Evolutionary conservation across 225 moss, liverwort and hornwort species (phyloP), one percentile per base, ranked within the genome.

Genomic region (Straminergon stramineum): DNA sequence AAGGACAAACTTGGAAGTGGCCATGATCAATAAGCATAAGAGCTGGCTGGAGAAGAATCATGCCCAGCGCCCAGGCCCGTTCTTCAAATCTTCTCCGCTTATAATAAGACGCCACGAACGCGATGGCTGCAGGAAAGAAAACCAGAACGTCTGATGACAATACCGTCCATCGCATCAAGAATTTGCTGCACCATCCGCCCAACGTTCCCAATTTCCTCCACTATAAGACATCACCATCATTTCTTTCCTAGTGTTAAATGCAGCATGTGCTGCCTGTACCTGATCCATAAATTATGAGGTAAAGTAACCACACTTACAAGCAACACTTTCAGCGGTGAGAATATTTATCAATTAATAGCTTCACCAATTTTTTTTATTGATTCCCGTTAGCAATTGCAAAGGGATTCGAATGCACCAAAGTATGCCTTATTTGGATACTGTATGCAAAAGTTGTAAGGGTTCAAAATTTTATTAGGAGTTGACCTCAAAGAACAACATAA

Each of bases 101-200:
- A 53, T 99, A 96, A 90, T 95, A 99, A 35, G 88, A 82, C 90
- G 91, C 90, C 85, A 96, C 91, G 82, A 99, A 99, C 85, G 92
- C 92, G 37, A 99, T 73, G 91, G 94, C 97, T 95, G 97, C 99
- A 95, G 99, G 99, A 95, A 99, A 97, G 95, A 97, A 99, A 88
- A 99, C 91, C 93, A 99, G 96, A 90, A 97, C 68, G 90, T 99
- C 99, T 88, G 99, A 97, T 88, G 95, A 96, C 89, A 99, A 94
- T 87, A 99, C 99, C 87, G 97, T 97, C 99, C 99, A 99, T 90
- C 99, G 99, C 99, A 99, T 97, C 92, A 99, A 91, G 70, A 97
- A 85, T 92, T 99, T 99, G 96, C 99, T 99, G 99, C 99, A 95
- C 92, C 97, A 94, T 93, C 95, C 90, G 92, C 90, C 83, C 90